phyloP scores from a whole-genome alignment of 1,284 basidiomycete species.

The Hortiboletus rubellus region DNA sequence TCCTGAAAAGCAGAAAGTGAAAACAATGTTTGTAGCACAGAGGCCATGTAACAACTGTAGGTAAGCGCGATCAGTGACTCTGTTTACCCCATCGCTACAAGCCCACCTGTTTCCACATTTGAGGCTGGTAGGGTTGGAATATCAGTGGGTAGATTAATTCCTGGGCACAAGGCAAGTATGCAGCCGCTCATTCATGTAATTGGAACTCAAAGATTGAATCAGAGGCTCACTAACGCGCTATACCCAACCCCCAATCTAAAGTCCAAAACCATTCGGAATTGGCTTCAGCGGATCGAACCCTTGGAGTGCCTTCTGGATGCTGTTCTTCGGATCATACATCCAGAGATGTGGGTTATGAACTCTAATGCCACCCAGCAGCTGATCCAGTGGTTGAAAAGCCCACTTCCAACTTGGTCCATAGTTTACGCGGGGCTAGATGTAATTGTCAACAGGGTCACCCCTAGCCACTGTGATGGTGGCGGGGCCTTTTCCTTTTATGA shows the following conservation, averaged over 20 bases:
- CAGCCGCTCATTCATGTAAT: no score
- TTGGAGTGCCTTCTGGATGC: neutral
- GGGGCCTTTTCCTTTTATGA: neutral
- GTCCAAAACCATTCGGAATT: neutral
- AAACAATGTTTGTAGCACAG: no score
- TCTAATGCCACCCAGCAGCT: neutral
- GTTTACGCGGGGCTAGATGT: constrained; percentile 3
- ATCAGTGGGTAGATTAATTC: neutral
- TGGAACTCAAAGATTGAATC: no score
- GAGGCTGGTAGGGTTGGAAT: neutral
- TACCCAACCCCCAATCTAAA: neutral
- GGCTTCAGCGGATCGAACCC: neutral
- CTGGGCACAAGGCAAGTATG: neutral
- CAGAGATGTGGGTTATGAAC: neutral
- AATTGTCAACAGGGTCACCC: neutral
- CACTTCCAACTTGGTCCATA: neutral
- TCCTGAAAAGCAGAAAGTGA: no score
- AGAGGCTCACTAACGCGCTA: neutral
- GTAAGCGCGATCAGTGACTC: no score
- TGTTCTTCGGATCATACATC: neutral
- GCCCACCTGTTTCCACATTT: no score
- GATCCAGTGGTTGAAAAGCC: neutral
- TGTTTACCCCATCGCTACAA: no score
- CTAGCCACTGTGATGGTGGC: neutral
- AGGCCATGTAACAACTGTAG: no score